phyloP scores from a whole-genome alignment of 179 eudicot genomes.

The Camellia oleifera region DNA sequence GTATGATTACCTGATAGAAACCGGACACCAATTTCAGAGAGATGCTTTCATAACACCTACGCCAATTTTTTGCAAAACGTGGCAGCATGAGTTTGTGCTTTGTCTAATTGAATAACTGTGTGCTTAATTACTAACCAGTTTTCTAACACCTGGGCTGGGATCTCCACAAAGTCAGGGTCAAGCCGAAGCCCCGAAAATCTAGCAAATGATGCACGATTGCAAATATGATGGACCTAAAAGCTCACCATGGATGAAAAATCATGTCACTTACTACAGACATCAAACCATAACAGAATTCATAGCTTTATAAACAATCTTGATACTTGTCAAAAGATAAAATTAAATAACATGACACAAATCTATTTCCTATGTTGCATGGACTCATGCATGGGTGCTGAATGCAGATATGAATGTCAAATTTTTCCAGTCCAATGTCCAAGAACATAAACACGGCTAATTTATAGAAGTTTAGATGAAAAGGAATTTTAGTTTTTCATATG shows the following conservation, averaged over 20 bases:
- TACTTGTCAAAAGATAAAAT: neutral
- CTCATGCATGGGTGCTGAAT: no score
- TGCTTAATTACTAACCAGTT: slow-evolving; percentile 53
- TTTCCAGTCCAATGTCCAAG: no score
- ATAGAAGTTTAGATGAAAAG: neutral
- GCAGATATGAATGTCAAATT: no score
- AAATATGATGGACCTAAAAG: slow-evolving; percentile 76
- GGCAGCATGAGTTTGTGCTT: slow-evolving; percentile 10
- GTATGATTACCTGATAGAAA: slow-evolving; percentile 72
- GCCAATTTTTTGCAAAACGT: slow-evolving; percentile 14
- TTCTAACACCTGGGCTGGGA: slow-evolving; percentile 81
- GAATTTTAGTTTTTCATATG: neutral
- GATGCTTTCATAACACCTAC: slow-evolving; percentile 82
- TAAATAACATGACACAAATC: no score
- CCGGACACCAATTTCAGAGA: slow-evolving; percentile 81
- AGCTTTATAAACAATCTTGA: neutral
- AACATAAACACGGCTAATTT: no score
- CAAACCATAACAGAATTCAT: slow-evolving; percentile 8
- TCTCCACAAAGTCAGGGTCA: slow-evolving; percentile 93
- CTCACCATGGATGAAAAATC: slow-evolving; percentile 18
- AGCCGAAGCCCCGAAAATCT: slow-evolving; percentile 89
- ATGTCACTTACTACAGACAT: slow-evolving; percentile 2
- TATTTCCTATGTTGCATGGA: no score
- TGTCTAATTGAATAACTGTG: neutral
- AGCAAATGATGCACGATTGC: slow-evolving; percentile 81